Percentiles rank a stretch among this genome's conserved stretches.
These are phyloP conservation scores for Botryosphaeria dothidea DNA, from an alignment of 2,329 filamentous ascomycete genomes.

Conservation along the genomic window DNA sequence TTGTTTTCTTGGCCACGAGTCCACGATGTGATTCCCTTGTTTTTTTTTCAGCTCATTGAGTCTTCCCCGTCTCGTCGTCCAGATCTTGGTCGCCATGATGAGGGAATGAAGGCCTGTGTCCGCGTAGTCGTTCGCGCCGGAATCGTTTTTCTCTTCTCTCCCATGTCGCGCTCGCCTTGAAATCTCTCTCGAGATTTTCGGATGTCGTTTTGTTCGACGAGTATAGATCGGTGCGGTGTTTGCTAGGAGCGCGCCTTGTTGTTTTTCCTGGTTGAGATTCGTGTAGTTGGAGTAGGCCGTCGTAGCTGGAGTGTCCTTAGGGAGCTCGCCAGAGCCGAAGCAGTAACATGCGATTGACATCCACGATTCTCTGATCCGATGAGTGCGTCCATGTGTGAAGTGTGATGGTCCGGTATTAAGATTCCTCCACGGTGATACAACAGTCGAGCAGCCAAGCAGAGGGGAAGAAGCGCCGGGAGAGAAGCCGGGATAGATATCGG, in stretches of 20 bases:
- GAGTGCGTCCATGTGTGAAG: neutral
- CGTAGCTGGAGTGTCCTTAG: neutral
- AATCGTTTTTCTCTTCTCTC: too few species aligned
- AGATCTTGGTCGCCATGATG: neutral
- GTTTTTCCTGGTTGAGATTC: neutral
- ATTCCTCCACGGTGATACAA: too few species aligned
- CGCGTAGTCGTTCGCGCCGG: too few species aligned
- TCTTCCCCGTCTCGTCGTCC: neutral
- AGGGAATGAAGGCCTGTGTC: neutral
- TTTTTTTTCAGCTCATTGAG: neutral
- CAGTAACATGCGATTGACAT: constrained; percentile 6
- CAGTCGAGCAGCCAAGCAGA: too few species aligned
- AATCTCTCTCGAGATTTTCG: too few species aligned
- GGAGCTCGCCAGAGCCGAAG: neutral
- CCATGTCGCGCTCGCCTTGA: too few species aligned
- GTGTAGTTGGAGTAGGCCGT: neutral
- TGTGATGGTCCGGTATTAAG: too few species aligned
- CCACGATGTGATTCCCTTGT: constrained; percentile 20
- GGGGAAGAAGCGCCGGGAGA: too few species aligned
- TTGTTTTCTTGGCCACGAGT: constrained; percentile 15
- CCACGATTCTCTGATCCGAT: neutral
- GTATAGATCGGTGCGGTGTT: neutral
- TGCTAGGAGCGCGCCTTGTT: neutral
- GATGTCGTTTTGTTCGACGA: neutral
- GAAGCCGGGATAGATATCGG: too few species aligned